These are phyloP conservation scores for Penicillium goetzii DNA, from an alignment of 495 filamentous ascomycete genomes.

Conservation along the genomic window DNA sequence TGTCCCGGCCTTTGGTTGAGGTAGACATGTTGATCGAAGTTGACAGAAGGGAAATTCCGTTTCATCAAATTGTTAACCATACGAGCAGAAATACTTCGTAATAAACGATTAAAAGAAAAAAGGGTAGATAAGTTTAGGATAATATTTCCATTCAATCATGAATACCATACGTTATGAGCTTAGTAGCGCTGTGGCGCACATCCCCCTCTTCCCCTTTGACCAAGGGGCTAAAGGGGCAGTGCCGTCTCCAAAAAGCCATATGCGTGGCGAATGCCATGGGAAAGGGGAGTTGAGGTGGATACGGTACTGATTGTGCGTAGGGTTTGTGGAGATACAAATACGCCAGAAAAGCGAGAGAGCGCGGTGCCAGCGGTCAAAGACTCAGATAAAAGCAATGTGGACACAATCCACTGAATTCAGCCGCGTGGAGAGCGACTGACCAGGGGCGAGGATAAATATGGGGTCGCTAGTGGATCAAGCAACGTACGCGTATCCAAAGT, in stretches of 20 bases:
- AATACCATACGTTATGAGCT: neutral
- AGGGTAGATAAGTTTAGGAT: neutral
- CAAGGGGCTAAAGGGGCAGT: constrained; percentile 2
- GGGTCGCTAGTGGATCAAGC: neutral
- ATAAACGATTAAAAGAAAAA: neutral
- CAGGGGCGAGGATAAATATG: neutral
- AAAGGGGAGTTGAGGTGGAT: constrained; percentile 5
- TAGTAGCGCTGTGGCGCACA: neutral
- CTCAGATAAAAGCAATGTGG: constrained; percentile 4
- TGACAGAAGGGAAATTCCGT: neutral
- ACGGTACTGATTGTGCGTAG: constrained; percentile 3
- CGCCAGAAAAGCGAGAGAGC: neutral
- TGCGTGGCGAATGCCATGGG: neutral
- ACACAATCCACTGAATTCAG: neutral
- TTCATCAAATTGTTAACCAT: neutral
- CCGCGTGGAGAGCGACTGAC: neutral
- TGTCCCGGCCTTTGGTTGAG: neutral
- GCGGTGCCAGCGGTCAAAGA: neutral
- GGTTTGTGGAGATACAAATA: constrained; percentile 2
- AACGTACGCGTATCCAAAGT: neutral
- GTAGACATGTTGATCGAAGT: neutral
- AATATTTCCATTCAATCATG: neutral
- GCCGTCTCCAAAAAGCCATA: neutral
- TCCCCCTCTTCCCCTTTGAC: neutral
- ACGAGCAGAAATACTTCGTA: neutral